phyloP scores from a whole-genome alignment of 2,329 filamentous ascomycete genomes.

The Phyllosticta ampelicida region DNA sequence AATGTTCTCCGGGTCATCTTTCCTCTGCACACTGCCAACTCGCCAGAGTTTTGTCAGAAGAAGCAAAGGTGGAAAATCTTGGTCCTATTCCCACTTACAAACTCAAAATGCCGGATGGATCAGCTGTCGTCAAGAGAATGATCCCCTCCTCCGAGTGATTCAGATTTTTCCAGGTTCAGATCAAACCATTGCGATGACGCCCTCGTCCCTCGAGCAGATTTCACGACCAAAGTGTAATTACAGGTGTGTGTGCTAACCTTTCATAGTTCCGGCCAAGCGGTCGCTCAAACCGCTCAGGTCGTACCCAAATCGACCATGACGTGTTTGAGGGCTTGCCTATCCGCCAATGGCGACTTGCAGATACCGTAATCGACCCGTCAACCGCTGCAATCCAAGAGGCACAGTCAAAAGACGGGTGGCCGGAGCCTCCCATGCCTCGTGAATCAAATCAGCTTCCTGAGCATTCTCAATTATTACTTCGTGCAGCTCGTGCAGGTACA shows the following conservation, averaged over 20 bases:
- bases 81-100: too few relatives aligned
- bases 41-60: too few relatives aligned
- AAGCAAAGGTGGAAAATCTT: too few relatives aligned
- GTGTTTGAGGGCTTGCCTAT: slow-evolving; percentile 68
- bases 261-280: slow-evolving; percentile 45
- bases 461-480: slow-evolving; percentile 72
- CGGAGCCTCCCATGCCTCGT: slow-evolving; percentile 79
- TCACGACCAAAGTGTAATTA: background rate
- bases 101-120: too few relatives aligned
- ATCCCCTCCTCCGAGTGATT: background rate
- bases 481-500: slow-evolving; percentile 66
- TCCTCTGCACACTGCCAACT: too few relatives aligned
- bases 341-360: slow-evolving; percentile 74
- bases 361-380: slow-evolving; percentile 54
- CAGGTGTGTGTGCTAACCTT: slow-evolving; percentile 7
- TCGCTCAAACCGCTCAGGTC: slow-evolving; percentile 46
- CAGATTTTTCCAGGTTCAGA: background rate
- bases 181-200: background rate
- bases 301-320: slow-evolving; percentile 53
- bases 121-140: too few relatives aligned
- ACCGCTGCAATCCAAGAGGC: slow-evolving; percentile 43
- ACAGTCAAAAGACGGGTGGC: slow-evolving; percentile 47
- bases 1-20: too few relatives aligned
- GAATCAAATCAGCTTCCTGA: slow-evolving; percentile 68
- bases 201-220: background rate